These are phyloP conservation scores for Omphalea diandra DNA, from an alignment of 441 rosid species.

Conservation along the genomic window DNA sequence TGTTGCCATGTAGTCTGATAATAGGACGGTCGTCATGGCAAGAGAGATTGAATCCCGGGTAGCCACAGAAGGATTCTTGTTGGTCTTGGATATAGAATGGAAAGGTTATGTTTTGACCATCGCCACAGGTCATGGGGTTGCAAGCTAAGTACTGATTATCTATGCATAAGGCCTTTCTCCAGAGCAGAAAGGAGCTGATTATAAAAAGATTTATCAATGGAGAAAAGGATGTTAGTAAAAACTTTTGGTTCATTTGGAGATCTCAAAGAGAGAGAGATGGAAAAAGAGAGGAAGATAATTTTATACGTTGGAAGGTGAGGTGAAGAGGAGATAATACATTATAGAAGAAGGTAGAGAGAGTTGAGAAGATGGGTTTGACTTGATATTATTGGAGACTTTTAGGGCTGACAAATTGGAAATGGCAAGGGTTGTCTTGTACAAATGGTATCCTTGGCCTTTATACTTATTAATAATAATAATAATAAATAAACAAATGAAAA, in stretches of 20 bases:
- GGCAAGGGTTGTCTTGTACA: no score
- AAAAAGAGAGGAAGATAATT: neutral
- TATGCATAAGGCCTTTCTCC: conserved; percentile 17
- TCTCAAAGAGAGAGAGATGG: neutral
- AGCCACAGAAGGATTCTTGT: conserved; percentile 39
- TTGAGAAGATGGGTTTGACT: neutral
- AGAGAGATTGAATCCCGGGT: conserved; percentile 46
- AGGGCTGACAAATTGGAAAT: neutral
- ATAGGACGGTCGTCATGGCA: conserved; percentile 32
- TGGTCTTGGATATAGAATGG: conserved; percentile 38
- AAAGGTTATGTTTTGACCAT: conserved; percentile 32
- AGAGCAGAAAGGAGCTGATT: conserved; percentile 16
- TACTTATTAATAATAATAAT: no score
- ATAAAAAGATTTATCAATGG: conserved; percentile 9
- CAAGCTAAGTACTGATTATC: conserved; percentile 31
- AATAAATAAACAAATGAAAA: no score
- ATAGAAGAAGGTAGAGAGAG: neutral
- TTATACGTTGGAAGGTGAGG: neutral
- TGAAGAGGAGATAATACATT: no score
- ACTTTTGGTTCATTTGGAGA: conserved; percentile 21
- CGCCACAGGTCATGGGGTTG: conserved; percentile 37
- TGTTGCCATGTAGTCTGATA: conserved; percentile 20
- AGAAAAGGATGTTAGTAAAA: neutral
- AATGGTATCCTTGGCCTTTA: no score
- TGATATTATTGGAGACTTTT: neutral